Percentiles rank a stretch among this genome's conserved stretches.
These are phyloP conservation scores for Pontederia paniculata DNA, from an alignment of 176 grass and related monocot species.

Conservation along the genomic window DNA sequence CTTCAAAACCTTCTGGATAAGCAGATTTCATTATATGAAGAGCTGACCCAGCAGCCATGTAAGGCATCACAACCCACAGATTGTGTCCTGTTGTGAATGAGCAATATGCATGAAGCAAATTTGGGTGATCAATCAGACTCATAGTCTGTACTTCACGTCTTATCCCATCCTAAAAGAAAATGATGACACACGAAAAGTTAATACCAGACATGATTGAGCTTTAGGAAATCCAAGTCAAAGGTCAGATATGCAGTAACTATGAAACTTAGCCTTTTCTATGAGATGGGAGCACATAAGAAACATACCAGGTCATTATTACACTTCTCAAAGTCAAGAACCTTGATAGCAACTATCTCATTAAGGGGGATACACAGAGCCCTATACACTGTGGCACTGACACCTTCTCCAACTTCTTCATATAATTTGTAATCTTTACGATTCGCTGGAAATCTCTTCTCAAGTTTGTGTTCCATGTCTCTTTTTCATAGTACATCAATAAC, in stretches of 20 bases:
- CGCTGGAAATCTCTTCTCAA: conserved; percentile 45
- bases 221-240: too few relatives aligned
- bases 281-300: background rate
- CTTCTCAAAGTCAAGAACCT: conserved; percentile 96
- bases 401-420: conserved; percentile 91
- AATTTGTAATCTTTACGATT: conserved; percentile 80
- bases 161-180: conserved; percentile 68
- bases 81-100: conserved; percentile 67
- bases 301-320: conserved; percentile 87
- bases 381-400: conserved; percentile 88
- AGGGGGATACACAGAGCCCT: conserved; percentile 71
- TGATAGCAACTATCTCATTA: conserved; percentile 80
- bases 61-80: conserved; percentile 99
- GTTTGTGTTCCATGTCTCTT: conserved; percentile 26
- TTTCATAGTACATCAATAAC: conserved; percentile 30
- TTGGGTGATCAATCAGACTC: conserved; percentile 85
- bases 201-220: background rate
- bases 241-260: background rate
- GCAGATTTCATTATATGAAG: conserved; percentile 94
- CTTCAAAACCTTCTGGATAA: conserved; percentile 91
- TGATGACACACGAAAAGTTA: background rate
- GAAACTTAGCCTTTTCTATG: background rate
- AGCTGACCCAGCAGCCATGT: conserved; percentile 81
- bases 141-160: conserved; percentile 95
- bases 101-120: conserved; percentile 66